These are phyloP conservation scores for Penicillium sp. DNA, from an alignment of 2,329 filamentous ascomycete species.

Conservation along the genomic window DNA sequence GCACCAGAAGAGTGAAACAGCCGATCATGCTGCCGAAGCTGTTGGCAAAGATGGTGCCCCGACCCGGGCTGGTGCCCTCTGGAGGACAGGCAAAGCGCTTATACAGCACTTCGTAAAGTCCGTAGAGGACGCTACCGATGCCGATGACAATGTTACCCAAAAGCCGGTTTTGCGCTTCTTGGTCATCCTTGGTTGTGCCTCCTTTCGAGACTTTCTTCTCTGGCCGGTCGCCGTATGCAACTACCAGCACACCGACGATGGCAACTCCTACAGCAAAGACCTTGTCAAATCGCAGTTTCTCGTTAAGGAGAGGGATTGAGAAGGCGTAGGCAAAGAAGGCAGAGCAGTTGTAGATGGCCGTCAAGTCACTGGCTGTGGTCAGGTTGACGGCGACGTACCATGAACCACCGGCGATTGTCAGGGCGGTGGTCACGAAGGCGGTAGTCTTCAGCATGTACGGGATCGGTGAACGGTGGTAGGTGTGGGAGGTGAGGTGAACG, in stretches of 20 bases:
- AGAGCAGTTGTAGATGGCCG: constrained; percentile 98
- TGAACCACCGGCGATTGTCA: constrained; percentile 86
- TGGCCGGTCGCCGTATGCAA: constrained; percentile 82
- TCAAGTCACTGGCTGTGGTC: constrained; percentile 90
- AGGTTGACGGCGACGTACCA: constrained; percentile 96
- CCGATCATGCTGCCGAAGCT: constrained; percentile 87
- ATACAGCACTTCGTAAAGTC: constrained; percentile 95
- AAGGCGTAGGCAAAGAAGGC: constrained; percentile 99
- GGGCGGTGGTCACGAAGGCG: constrained; percentile 74
- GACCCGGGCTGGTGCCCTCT: constrained; percentile 76
- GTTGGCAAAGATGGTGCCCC: constrained; percentile 96
- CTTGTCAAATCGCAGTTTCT: constrained; percentile 81
- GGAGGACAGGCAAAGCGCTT: constrained; percentile 91
- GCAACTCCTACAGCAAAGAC: constrained; percentile 81
- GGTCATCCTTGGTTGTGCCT: constrained; percentile 30
- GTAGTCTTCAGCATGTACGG: constrained; percentile 78
- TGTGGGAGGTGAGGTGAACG: constrained; percentile 57
- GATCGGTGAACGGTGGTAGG: constrained; percentile 50
- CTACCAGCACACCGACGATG: constrained; percentile 85
- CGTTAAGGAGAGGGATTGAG: constrained; percentile 82
- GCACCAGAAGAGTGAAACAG: constrained; percentile 75
- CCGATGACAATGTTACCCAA: constrained; percentile 91
- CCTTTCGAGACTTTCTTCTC: constrained; percentile 51
- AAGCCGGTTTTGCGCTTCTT: constrained; percentile 64
- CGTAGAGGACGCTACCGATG: constrained; percentile 85